phyloP scores from a whole-genome alignment of 306 rosid genomes.

The barrel medic (Medicago truncatula) region MtrunA17r5.0-ANR NC_053047.1:9704001-9704500 shows the following conservation, averaged over 20 bases:
- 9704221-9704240: background rate
- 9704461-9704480: background rate
- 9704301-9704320: background rate
- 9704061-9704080: background rate
- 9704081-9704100: background rate
- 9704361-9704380: background rate
- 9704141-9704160: background rate
- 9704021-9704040: too few species aligned
- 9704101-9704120: background rate
- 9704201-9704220: background rate
- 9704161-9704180: background rate
- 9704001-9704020: too few species aligned
- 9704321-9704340: background rate
- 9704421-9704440: background rate
- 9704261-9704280: constrained; percentile 2
- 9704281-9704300: constrained; percentile 12
- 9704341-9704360: background rate
- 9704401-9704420: background rate
- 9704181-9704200: background rate
- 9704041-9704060: background rate
- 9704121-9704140: background rate
- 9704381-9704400: background rate
- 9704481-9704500: background rate
- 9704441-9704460: background rate
- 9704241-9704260: background rate